These are phyloP conservation scores for Podospora sp. DNA, from an alignment of 495 filamentous ascomycete genomes.

Conservation along the genomic window DNA sequence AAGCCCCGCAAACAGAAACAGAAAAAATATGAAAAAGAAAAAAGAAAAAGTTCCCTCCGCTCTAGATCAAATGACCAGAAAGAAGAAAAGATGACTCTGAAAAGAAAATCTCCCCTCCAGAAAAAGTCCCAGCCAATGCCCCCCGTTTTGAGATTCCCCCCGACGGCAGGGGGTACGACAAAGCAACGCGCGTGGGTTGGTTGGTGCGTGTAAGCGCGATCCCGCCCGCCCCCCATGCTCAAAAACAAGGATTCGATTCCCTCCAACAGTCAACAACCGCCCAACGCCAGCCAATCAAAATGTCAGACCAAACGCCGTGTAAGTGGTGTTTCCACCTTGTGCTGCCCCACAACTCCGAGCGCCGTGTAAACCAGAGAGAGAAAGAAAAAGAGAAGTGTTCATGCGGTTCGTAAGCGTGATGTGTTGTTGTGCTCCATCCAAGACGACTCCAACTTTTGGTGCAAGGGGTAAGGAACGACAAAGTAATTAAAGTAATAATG, in stretches of 20 bases:
- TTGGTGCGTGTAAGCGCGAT: background rate
- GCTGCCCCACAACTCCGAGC: background rate
- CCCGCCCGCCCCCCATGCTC: background rate
- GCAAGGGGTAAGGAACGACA: background rate
- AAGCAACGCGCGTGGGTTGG: background rate
- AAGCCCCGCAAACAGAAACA: background rate
- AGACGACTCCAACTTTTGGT: background rate
- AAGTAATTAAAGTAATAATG: slow-evolving; percentile 15
- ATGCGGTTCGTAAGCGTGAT: slow-evolving; percentile 3
- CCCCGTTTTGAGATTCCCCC: background rate
- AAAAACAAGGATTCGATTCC: background rate
- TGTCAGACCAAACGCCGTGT: slow-evolving; percentile 2
- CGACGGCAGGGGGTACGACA: background rate
- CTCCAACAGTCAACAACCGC: background rate
- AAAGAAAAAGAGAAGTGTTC: slow-evolving; percentile 16
- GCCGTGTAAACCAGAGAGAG: slow-evolving; percentile 15
- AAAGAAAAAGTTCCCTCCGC: background rate
- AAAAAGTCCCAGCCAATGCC: background rate
- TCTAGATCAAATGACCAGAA: background rate
- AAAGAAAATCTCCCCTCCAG: background rate
- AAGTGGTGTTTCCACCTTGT: background rate
- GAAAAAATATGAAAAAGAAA: background rate
- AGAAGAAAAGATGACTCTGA: background rate
- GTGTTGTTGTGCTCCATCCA: background rate
- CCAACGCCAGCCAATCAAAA: slow-evolving; percentile 6